These are phyloP conservation scores for Diplodia sapinea DNA, from an alignment of 2,329 filamentous ascomycete species.

Conservation along the genomic window DNA sequence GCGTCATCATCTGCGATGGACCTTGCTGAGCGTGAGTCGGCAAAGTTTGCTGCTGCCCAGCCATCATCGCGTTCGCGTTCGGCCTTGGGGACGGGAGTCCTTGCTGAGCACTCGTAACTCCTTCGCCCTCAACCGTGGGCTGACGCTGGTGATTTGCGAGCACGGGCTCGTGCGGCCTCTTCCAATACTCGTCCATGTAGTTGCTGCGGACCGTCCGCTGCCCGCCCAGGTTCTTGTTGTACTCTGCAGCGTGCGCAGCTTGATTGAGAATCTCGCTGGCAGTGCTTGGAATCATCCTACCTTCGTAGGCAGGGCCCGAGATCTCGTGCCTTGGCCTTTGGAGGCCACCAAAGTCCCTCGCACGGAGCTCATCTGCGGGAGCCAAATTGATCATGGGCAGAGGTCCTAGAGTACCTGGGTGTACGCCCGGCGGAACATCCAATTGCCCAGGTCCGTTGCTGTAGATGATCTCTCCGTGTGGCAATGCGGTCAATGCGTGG, in stretches of 20 bases:
- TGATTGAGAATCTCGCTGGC: constrained; percentile 82
- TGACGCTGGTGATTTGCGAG: constrained; percentile 54
- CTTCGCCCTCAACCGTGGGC: constrained; percentile 47
- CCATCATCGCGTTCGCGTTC: constrained; percentile 63
- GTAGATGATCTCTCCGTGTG: constrained; percentile 88
- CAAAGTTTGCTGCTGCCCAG: constrained; percentile 63
- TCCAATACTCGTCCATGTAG: constrained; percentile 82
- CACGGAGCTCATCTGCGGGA: constrained; percentile 75
- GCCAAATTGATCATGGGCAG: constrained; percentile 85
- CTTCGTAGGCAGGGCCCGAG: constrained; percentile 80
- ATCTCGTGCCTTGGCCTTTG: constrained; percentile 89
- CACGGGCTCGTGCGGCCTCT: constrained; percentile 79
- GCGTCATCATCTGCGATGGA: constrained; percentile 65
- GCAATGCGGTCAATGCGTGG: constrained; percentile 64
- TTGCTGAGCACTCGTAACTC: constrained; percentile 50
- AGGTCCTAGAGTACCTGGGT: constrained; percentile 72
- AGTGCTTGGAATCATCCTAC: constrained; percentile 77
- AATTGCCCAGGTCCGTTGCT: constrained; percentile 66
- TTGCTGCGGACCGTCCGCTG: constrained; percentile 79
- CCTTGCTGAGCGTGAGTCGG: constrained; percentile 64
- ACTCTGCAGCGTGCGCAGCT: constrained; percentile 86
- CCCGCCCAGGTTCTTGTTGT: constrained; percentile 81
- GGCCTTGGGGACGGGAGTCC: constrained; percentile 58
- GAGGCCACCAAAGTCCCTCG: constrained; percentile 82
- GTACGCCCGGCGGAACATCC: constrained; percentile 53